Percentiles rank a stretch among this genome's conserved stretches.
Evolutionary conservation across 768 basidiomycete species (phyloP).

Genomic region (Boletus rex-veris): DNA sequence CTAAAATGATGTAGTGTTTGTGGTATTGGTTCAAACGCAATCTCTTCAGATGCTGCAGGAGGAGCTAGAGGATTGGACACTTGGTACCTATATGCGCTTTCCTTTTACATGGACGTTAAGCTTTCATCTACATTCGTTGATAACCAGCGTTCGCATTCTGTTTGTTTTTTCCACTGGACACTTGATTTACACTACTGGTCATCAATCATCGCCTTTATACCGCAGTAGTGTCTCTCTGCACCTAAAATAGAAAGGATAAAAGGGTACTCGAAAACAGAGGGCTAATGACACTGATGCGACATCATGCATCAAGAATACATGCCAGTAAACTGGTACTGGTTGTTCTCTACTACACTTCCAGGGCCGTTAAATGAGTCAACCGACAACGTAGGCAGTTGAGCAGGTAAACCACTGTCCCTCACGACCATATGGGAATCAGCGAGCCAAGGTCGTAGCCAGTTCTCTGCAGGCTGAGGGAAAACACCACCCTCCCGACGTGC

Average conservation of each 20-base stretch:
- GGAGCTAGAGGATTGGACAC: conserved; percentile 43
- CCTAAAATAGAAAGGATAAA: conserved; percentile 23
- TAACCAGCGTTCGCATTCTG: conserved; percentile 18
- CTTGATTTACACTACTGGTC: conserved; percentile 22
- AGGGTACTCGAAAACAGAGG: conserved; percentile 19
- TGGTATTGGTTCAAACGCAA: conserved; percentile 83
- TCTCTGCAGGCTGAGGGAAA: conserved; percentile 3
- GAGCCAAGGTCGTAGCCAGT: conserved; percentile 25
- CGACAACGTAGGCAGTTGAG: conserved; percentile 17
- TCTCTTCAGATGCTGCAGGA: conserved; percentile 77
- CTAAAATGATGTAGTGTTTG: conserved; percentile 53
- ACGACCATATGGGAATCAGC: conserved; percentile 18
- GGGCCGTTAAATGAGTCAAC: conserved; percentile 14
- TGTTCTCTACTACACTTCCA: conserved; percentile 8
- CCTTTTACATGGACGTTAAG: conserved; percentile 24
- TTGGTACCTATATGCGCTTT: conserved; percentile 13
- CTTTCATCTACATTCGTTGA: conserved; percentile 34
- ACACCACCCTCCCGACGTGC: conserved; percentile 11
- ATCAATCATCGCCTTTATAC: conserved; percentile 12
- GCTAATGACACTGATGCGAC: background rate
- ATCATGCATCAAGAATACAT: conserved; percentile 53
- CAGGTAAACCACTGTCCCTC: conserved; percentile 7
- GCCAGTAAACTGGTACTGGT: conserved; percentile 40
- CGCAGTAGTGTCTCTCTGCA: conserved; percentile 23
- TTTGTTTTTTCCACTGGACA: conserved; percentile 17